A percentile compares a stretch with the other conserved stretches of the same genome.
Evolutionary conservation across 495 filamentous ascomycete species (phyloP).

Genomic region (Pseudevernia furfuracea): DNA sequence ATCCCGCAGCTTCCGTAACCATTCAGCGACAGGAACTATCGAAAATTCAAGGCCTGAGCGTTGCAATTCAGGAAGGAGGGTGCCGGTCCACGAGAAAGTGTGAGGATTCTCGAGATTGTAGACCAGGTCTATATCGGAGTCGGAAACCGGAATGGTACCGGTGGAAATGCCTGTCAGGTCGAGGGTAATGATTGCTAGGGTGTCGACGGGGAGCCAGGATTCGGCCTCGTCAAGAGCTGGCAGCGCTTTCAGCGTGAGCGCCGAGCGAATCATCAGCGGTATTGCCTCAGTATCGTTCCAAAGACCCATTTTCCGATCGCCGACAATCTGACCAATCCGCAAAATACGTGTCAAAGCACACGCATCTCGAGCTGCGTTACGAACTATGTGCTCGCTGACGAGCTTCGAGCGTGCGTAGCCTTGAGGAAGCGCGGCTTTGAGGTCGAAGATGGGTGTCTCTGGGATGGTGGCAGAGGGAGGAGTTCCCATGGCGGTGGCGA

Average conservation of each 20-base stretch:
- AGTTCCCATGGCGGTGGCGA: slow-evolving; percentile 30
- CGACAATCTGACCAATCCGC: slow-evolving; percentile 53
- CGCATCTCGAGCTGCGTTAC: slow-evolving; percentile 32
- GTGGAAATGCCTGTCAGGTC: slow-evolving; percentile 39
- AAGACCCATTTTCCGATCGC: slow-evolving; percentile 42
- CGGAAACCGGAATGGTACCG: neutral
- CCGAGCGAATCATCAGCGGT: slow-evolving; percentile 49
- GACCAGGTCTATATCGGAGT: slow-evolving; percentile 29
- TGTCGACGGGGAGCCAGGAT: slow-evolving; percentile 53
- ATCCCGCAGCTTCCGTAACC: slow-evolving; percentile 39
- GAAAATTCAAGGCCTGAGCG: slow-evolving; percentile 34
- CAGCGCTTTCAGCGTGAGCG: slow-evolving; percentile 40
- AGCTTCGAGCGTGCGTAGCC: slow-evolving; percentile 56
- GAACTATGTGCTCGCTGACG: slow-evolving; percentile 46
- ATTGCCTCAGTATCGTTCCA: slow-evolving; percentile 56
- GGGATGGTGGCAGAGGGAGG: slow-evolving; percentile 29
- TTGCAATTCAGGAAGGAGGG: slow-evolving; percentile 41
- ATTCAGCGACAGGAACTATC: slow-evolving; percentile 38
- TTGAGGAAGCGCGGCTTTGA: slow-evolving; percentile 38
- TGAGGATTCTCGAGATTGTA: slow-evolving; percentile 48
- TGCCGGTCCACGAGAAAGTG: slow-evolving; percentile 44
- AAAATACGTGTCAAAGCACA: slow-evolving; percentile 42
- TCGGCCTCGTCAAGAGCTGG: slow-evolving; percentile 41
- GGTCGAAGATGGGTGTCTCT: slow-evolving; percentile 37
- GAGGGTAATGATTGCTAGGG: slow-evolving; percentile 39